Percentiles rank a stretch among this genome's conserved stretches.
phyloP scores from a whole-genome alignment of 805 yeast genomes.

The Teunomyces lycoperdinae region DNA sequence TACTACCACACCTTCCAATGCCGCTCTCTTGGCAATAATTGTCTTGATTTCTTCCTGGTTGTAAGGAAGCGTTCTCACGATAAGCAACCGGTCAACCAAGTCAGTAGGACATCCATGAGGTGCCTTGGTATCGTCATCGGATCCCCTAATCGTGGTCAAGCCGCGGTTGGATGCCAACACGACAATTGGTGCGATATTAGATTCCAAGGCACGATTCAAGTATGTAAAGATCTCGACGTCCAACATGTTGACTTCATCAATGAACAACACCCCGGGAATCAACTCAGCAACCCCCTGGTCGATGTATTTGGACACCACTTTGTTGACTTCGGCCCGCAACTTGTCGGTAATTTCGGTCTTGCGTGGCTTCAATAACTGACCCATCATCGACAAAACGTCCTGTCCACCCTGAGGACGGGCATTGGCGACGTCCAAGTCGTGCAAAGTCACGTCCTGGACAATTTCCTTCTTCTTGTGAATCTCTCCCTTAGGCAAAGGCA shows the following conservation, averaged over 20 bases:
- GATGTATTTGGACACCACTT: conserved; percentile 92
- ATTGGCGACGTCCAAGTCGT: conserved; percentile 94
- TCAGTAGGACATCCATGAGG: conserved; percentile 99
- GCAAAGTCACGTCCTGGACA: conserved; percentile 94
- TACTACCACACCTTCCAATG: conserved; percentile 69
- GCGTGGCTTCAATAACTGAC: conserved; percentile 91
- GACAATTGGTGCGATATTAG: conserved; percentile 89
- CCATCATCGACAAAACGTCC: conserved; percentile 93
- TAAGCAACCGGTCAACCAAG: conserved; percentile 84
- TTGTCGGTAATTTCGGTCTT: conserved; percentile 97
- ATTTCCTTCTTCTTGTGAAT: conserved; percentile 97
- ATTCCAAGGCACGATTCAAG: conserved; percentile 89
- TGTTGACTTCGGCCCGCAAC: conserved; percentile 88
- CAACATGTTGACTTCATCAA: conserved; percentile 98
- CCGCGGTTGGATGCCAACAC: conserved; percentile 97
- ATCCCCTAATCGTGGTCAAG: conserved; percentile 85
- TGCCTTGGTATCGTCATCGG: conserved; percentile 72
- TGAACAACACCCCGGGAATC: conserved; percentile 95
- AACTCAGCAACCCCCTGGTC: conserved; percentile 98
- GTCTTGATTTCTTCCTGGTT: conserved; percentile 73
- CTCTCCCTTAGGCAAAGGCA: conserved; percentile 97
- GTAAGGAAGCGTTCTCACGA: conserved; percentile 91
- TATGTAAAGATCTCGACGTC: conserved; percentile 97
- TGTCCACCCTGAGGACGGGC: conserved; percentile 97
- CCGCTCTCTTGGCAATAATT: conserved; percentile 79